Percentiles rank a stretch among this genome's conserved stretches.
These are phyloP conservation scores for Xylaria sp. DNA, from an alignment of 2,329 filamentous ascomycete genomes.

Conservation along the genomic window DNA sequence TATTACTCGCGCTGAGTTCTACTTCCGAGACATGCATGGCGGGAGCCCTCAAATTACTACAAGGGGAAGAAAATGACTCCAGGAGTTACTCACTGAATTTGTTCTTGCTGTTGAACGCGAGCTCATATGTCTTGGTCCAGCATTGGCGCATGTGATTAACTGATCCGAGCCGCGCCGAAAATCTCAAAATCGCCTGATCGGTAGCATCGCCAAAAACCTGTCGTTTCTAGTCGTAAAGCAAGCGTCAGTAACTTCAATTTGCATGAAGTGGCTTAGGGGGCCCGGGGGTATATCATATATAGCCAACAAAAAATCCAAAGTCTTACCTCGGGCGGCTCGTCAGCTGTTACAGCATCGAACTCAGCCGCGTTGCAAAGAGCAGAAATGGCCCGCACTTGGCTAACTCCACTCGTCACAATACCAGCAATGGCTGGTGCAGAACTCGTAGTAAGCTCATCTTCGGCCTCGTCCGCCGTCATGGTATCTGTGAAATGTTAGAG, in stretches of 20 bases:
- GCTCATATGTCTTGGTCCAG: slow-evolving; percentile 70
- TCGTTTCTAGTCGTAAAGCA: slow-evolving; percentile 47
- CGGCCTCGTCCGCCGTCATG: slow-evolving; percentile 57
- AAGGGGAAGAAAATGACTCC: too few relatives aligned
- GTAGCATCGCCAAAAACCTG: slow-evolving; percentile 78
- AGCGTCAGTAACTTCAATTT: background rate
- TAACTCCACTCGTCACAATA: slow-evolving; percentile 50
- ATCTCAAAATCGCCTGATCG: slow-evolving; percentile 74
- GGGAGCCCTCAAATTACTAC: too few relatives aligned
- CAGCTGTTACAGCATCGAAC: slow-evolving; percentile 69
- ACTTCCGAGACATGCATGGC: too few relatives aligned
- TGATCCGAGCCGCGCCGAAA: slow-evolving; percentile 68
- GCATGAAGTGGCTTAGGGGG: background rate
- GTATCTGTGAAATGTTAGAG: slow-evolving; percentile 37
- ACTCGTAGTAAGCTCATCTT: slow-evolving; percentile 45
- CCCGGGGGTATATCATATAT: too few relatives aligned
- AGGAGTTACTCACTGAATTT: too few relatives aligned
- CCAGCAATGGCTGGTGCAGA: slow-evolving; percentile 34
- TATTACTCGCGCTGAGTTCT: too few relatives aligned
- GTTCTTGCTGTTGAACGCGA: slow-evolving; percentile 83
- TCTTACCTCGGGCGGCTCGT: slow-evolving; percentile 57
- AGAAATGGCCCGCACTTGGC: slow-evolving; percentile 65
- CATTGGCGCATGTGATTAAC: slow-evolving; percentile 64
- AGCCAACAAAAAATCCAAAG: background rate
- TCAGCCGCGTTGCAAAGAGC: slow-evolving; percentile 77